Evolutionary conservation across 257 asterid species (phyloP).

Genomic region (Nicotiana benthamiana): DNA sequence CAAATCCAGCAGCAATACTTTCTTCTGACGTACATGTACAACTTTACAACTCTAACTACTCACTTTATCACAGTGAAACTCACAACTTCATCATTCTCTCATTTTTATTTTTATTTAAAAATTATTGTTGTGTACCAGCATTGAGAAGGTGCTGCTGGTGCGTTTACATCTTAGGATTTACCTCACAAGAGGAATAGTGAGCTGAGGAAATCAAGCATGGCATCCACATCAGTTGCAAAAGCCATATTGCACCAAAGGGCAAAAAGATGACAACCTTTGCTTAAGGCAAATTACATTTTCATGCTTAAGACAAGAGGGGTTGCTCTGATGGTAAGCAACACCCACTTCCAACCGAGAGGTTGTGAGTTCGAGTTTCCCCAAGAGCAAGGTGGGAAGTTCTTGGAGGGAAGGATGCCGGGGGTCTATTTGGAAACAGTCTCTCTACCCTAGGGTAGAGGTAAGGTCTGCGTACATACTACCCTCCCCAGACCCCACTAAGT

Average conservation of each 20-base stretch:
- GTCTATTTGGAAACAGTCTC: too few species aligned
- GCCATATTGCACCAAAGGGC: background rate
- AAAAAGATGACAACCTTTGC: background rate
- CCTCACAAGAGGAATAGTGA: background rate
- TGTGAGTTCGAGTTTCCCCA: too few species aligned
- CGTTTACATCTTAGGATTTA: background rate
- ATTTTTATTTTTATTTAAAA: background rate
- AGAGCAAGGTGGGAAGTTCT: too few species aligned
- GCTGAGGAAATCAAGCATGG: background rate
- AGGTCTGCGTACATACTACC: too few species aligned
- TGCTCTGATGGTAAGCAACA: too few species aligned
- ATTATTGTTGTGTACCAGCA: background rate
- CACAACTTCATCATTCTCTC: background rate
- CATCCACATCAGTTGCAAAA: background rate
- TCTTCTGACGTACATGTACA: background rate
- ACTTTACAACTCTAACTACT: background rate
- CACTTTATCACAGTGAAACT: background rate
- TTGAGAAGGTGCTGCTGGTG: background rate
- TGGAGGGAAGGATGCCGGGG: too few species aligned
- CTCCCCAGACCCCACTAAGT: too few species aligned
- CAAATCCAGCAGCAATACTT: background rate
- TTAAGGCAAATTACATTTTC: background rate
- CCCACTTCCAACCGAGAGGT: too few species aligned
- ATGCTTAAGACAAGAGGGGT: too few species aligned
- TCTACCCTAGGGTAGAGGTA: too few species aligned